Base-by-base conservation (phyloP, 768 basidiomycete genomes). In the Xerocomus brunneocitrinus region DNA sequence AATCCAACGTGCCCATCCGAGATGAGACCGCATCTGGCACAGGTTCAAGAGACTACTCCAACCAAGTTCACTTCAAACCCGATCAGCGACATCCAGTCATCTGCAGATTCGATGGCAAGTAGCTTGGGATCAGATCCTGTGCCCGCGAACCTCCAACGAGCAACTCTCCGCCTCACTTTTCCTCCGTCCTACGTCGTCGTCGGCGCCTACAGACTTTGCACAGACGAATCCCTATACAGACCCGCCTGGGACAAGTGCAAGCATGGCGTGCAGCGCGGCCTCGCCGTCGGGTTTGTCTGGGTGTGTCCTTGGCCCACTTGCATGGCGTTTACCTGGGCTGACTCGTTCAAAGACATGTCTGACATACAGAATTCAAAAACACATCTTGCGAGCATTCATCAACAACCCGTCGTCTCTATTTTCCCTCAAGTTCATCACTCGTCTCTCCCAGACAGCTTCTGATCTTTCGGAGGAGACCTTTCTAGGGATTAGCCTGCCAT, bases 181-280 rank as follows among this genome's bases (percentile, higher is more conserved):
- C 84, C 91, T 0, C 89, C 93, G 0, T 84, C 85, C 3, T 97
- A 97, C 66, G 83, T 85, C 43, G 69, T 91, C 4, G 91, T 97
- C 0, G 93, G 93, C 0, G 79, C 84, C 16, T 95, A 95, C 68
- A 75, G 93, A 28, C 74, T 97, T 6, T 77, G 83, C 62, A 91
- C 87, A 0, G 92, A 95, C 67, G 74, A 79, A 36, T 70, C 70
- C 13, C 72, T 95, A 32, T 84, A 82, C 55, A 71, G 75, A 25
- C 91, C 92, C 4, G 84, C 87, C 8, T 91, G 93, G 90, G 73
- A 87, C 63, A 94, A 91, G 71, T 89, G 91, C 65, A 80, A 76
- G 57, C 86, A 95, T 69, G 94, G 88, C 0, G 79, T 81, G 1
- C 64, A 77, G 44, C 74, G 92, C 19, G 93, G 94, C 0, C 72